Evolutionary conservation across 257 asterid species (phyloP).

Genomic region (Solanum paucissectum): DNA sequence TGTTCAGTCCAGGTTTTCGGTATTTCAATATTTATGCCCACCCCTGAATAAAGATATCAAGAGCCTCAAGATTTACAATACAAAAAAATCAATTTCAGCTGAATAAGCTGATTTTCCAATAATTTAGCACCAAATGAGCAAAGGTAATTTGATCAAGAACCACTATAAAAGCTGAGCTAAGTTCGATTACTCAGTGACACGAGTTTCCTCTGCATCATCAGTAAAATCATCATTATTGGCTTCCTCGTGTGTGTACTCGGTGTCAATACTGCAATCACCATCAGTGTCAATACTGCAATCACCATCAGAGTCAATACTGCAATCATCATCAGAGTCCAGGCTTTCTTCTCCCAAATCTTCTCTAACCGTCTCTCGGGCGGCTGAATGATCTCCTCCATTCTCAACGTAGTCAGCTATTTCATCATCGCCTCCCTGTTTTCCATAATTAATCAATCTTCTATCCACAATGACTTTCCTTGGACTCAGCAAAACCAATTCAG

Average conservation of each 20-base stretch:
- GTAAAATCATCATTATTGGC: neutral
- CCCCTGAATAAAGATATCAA: neutral
- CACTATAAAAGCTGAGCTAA: neutral
- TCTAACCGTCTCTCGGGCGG: neutral
- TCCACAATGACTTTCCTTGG: constrained; percentile 58
- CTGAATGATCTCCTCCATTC: constrained; percentile 6
- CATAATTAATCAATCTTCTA: constrained; percentile 32
- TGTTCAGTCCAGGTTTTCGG: neutral
- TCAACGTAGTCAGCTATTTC: constrained; percentile 13
- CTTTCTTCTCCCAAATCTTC: constrained; percentile 13
- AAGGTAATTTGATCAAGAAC: neutral
- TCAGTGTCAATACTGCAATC: constrained; percentile 11
- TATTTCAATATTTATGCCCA: neutral
- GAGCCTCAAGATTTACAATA: neutral
- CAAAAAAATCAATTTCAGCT: neutral
- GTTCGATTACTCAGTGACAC: neutral
- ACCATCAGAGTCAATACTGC: constrained; percentile 8
- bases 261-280: constrained; percentile 9
- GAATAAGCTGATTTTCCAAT: neutral
- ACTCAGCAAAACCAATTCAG: constrained; percentile 49
- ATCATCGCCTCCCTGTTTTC: constrained; percentile 31
- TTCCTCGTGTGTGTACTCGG: constrained; percentile 22
- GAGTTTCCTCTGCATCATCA: neutral
- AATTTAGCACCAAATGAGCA: neutral
- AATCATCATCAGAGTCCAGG: constrained; percentile 16